phyloP scores from a whole-genome alignment of 352 stramenopile species.

The Phytophthora lateralis region DNA sequence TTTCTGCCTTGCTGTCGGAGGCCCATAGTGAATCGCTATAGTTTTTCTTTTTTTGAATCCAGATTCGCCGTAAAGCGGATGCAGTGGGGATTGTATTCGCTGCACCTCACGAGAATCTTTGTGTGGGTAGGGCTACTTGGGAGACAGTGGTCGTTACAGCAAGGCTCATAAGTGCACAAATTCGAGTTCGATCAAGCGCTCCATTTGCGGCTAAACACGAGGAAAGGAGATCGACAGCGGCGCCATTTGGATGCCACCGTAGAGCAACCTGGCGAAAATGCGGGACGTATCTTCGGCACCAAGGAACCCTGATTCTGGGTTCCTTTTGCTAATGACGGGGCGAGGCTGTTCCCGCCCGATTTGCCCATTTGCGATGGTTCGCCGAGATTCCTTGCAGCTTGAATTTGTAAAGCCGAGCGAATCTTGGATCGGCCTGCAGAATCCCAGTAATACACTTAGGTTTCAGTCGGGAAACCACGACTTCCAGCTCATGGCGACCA shows the following conservation, averaged over 20 bases:
- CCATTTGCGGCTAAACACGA: not conserved
- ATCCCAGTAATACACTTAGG: conserved; percentile 4
- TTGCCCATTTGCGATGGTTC: conserved; percentile 11
- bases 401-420: conserved; percentile 1
- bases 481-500: not conserved
- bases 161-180: too few species aligned
- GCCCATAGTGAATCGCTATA: conserved; percentile 56
- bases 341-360: conserved; percentile 8
- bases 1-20: conserved; percentile 6
- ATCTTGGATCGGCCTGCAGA: not conserved
- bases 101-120: conserved; percentile 16
- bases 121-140: conserved; percentile 5
- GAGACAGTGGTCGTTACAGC: conserved; percentile 1
- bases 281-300: not conserved
- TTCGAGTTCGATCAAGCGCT: too few species aligned
- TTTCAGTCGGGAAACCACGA: not conserved
- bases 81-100: not conserved
- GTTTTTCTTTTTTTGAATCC: conserved; percentile 67
- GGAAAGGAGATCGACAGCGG: not conserved
- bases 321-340: conserved; percentile 15
- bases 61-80: conserved; percentile 30
- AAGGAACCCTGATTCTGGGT: too few species aligned
- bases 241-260: not conserved
- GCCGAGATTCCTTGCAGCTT: conserved; percentile 9
- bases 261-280: not conserved